phyloP scores from a whole-genome alignment of 2,329 filamentous ascomycete genomes.

The Periconia sp. region DNA sequence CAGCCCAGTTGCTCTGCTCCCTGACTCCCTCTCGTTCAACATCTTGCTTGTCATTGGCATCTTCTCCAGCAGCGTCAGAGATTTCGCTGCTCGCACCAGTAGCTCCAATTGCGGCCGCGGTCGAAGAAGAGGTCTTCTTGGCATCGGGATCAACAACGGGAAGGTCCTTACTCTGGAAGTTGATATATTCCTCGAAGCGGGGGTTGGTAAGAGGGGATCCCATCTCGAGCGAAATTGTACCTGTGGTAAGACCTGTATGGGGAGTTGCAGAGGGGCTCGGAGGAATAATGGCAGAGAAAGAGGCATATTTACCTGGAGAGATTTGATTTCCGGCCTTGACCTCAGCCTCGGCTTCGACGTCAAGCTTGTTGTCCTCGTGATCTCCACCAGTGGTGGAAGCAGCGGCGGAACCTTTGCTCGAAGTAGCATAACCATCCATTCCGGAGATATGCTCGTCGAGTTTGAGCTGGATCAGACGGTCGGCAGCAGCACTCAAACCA shows the following conservation, averaged over 20 bases:
- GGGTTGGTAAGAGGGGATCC: slow-evolving; percentile 30
- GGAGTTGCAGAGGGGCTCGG: not conserved
- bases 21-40: slow-evolving; percentile 27
- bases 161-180: slow-evolving; percentile 29
- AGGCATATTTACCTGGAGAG: not conserved
- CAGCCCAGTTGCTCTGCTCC: slow-evolving; percentile 38
- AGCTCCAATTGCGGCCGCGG: slow-evolving; percentile 11
- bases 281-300: not conserved
- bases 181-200: slow-evolving; percentile 30
- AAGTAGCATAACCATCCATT: slow-evolving; percentile 17
- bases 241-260: slow-evolving; percentile 4
- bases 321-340: slow-evolving; percentile 2
- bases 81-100: slow-evolving; percentile 7
- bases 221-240: slow-evolving; percentile 27
- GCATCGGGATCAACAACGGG: slow-evolving; percentile 13
- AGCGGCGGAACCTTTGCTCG: slow-evolving; percentile 20
- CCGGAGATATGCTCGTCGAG: slow-evolving; percentile 18
- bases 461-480: slow-evolving; percentile 75
- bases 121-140: slow-evolving; percentile 18
- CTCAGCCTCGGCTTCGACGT: too few relatives aligned
- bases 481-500: slow-evolving; percentile 79
- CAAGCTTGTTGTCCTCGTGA: slow-evolving; percentile 6
- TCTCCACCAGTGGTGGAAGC: slow-evolving; percentile 21
- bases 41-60: not conserved
- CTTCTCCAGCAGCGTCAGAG: slow-evolving; percentile 17